Base-by-base conservation (phyloP, 1,139 yeast species). In the Yamadazyma aaseri region DNA sequence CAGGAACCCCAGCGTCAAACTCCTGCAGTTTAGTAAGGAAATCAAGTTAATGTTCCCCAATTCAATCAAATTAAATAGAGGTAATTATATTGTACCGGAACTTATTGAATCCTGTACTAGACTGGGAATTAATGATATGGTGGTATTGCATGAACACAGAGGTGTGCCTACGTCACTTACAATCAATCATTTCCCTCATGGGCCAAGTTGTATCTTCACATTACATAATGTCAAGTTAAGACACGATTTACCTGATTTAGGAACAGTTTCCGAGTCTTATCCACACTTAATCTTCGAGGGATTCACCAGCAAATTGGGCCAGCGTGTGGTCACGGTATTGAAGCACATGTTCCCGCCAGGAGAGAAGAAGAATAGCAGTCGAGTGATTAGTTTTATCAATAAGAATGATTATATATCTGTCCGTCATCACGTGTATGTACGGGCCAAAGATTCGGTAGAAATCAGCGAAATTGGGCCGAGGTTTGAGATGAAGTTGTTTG, bases 401-500 rank as follows among this genome's bases (percentile, higher is more conserved):
- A 76, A 79, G 39, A 96, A 90, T 36, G 98, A 92, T 60, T 92
- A 79, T 53, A 90, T 92, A 38, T 78, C 89, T 40, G 97, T 92
- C 6, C 76, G 99, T 60, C 98, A 92, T 56, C 99, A 92, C 56
- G 86, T 94, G 2, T 94, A 85, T 55, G 96, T 90, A 9, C 81
- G 79, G 53, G 87, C 96, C 1, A 79, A 84, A 47, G 96, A 89
- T 41, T 77, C 83, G 22, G 96, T 89, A 3, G 98, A 92, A 56
- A 64, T 92, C 42, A 92, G 97, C 43, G 99, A 92, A 56, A 85
- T 94, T 26, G 99, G 99, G 0, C 99, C 99, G n/a, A 70, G 99
- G 42, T 92, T 92, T 52, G 98, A 94, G 62, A 89, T 92, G 97
- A 79, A 89, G 56, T 65, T 92, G 43, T 92, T 80, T 55, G 97